Conservation (phyloP, 768 basidiomycete genomes). For the Russula vinacea region DNA sequence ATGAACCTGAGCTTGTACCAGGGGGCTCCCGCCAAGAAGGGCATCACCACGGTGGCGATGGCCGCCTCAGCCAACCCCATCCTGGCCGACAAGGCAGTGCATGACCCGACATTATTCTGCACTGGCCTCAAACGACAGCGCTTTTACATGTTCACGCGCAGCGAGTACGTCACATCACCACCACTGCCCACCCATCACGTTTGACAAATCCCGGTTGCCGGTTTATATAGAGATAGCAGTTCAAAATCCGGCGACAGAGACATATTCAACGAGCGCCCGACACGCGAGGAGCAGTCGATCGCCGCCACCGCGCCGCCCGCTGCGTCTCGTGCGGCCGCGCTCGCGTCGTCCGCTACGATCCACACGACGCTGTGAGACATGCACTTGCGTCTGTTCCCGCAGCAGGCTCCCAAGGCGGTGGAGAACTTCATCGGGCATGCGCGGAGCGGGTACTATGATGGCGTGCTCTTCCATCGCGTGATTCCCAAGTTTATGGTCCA, state of each 20-base stretch:
- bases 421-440: slow-evolving; percentile 97
- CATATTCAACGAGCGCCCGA: slow-evolving; percentile 97
- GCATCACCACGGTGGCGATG: slow-evolving; percentile 85
- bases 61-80: slow-evolving; percentile 95
- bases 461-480: slow-evolving; percentile 93
- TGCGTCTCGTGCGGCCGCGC: slow-evolving; percentile 58
- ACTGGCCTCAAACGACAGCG: slow-evolving; percentile 90
- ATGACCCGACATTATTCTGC: slow-evolving; percentile 91
- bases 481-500: slow-evolving; percentile 99
- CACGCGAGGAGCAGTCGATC: slow-evolving; percentile 90
- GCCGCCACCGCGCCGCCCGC: slow-evolving; percentile 58
- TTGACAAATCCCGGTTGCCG: too few relatives aligned
- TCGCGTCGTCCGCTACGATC: slow-evolving; percentile 81
- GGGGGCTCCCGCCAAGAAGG: slow-evolving; percentile 87
- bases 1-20: slow-evolving; percentile 88
- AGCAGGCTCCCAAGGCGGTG: slow-evolving; percentile 90
- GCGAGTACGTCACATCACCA: slow-evolving; percentile 43
- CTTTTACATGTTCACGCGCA: slow-evolving; percentile 92
- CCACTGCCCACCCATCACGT: too few relatives aligned
- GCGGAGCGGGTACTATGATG: slow-evolving; percentile 86
- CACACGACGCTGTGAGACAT: slow-evolving; percentile 97
- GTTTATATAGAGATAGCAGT: slow-evolving; percentile 53
- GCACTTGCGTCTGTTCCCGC: slow-evolving; percentile 81
- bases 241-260: slow-evolving; percentile 83
- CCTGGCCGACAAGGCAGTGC: slow-evolving; percentile 73